A percentile compares a stretch with the other conserved stretches of the same genome.
Conservation (phyloP, 768 basidiomycete species). For the Amyloporia xantha region DNA sequence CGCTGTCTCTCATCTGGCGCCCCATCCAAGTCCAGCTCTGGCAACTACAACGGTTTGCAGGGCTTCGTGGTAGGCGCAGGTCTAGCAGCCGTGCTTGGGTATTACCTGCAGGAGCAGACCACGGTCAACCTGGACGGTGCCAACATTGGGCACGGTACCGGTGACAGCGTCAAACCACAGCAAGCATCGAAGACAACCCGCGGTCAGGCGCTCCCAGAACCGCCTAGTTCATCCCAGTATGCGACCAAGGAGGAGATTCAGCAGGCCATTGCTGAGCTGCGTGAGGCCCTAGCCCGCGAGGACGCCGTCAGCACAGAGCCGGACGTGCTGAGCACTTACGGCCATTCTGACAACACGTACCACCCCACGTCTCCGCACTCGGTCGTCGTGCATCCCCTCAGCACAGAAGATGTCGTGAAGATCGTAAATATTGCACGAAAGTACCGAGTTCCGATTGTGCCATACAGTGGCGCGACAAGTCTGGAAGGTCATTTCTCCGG, state of each 20-base stretch:
- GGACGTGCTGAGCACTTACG: conserved; percentile 45
- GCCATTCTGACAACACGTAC: conserved; percentile 66
- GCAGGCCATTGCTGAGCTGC: conserved; percentile 49
- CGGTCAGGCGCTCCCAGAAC: background rate
- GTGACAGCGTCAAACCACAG: conserved; percentile 1
- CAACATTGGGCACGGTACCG: conserved; percentile 4
- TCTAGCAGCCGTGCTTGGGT: background rate
- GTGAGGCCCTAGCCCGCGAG: conserved; percentile 36
- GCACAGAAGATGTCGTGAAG: conserved; percentile 78
- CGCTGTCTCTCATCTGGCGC: background rate
- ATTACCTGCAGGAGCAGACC: background rate
- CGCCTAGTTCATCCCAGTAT: conserved; percentile 26
- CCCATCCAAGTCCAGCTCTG: background rate
- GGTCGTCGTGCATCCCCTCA: conserved; percentile 49
- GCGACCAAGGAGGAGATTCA: conserved; percentile 41
- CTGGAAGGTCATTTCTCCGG: conserved; percentile 84
- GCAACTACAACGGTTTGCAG: background rate
- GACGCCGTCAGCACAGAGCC: conserved; percentile 45
- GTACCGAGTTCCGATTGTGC: conserved; percentile 68
- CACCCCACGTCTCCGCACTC: conserved; percentile 37
- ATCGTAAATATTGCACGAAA: conserved; percentile 72
- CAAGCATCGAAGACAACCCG: conserved; percentile 5
- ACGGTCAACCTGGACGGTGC: conserved; percentile 7
- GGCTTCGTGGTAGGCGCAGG: conserved; percentile 2
- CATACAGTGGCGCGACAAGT: conserved; percentile 82